phyloP scores from a whole-genome alignment of 345 rosid species.

The Clausena lansium region DNA sequence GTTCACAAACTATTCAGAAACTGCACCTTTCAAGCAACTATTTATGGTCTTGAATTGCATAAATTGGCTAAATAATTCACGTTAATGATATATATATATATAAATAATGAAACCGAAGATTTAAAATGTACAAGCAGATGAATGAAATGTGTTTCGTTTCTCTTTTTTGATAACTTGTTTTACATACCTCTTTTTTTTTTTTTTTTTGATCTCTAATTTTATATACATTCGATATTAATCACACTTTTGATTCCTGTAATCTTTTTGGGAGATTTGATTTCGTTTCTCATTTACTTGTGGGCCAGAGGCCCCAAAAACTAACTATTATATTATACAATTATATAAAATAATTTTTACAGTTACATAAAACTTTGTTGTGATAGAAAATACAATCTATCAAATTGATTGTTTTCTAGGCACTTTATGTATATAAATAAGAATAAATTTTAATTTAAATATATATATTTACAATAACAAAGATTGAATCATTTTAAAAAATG shows the following conservation, averaged over 20 bases:
- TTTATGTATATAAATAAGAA: no score
- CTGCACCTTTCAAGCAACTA: conserved; percentile 4
- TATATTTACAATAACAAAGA: no score
- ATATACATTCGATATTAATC: background rate
- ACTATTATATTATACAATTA: conserved; percentile 23
- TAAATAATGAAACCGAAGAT: no score
- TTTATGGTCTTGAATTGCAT: background rate
- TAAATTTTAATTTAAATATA: no score
- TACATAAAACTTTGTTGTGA: no score
- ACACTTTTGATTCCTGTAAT: conserved; percentile 16
- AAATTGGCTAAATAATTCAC: background rate
- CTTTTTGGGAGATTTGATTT: conserved; percentile 31
- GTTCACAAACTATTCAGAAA: background rate
- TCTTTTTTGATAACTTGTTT: conserved; percentile 14
- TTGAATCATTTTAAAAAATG: no score
- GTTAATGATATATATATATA: no score
- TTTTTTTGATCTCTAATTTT: background rate
- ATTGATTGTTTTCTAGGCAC: no score
- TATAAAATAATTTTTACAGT: no score
- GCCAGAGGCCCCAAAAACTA: conserved; percentile 24
- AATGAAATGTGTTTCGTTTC: background rate
- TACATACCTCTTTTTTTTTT: background rate
- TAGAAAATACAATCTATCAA: no score
- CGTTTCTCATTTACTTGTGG: conserved; percentile 27
- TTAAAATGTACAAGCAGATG: background rate